phyloP scores from a whole-genome alignment of 2,329 filamentous ascomycete species.

The Trichophyton mentagrophytes region DNA sequence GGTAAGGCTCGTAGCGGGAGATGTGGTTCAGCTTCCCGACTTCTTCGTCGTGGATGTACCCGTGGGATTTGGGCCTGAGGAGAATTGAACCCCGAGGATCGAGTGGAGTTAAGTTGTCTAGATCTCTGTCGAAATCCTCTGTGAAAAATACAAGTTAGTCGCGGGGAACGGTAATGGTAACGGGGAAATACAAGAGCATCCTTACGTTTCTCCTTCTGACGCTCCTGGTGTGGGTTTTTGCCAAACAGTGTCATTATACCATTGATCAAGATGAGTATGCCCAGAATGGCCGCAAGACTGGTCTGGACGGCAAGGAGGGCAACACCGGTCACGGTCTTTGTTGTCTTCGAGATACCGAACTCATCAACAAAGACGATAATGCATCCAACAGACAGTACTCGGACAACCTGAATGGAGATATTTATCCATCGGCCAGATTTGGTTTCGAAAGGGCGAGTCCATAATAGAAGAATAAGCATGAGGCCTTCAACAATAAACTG shows the following conservation, averaged over 20 bases:
- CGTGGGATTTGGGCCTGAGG: conserved; percentile 43
- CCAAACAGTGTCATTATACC: conserved; percentile 70
- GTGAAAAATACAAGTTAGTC: conserved; percentile 11
- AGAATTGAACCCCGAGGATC: conserved; percentile 80
- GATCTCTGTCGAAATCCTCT: conserved; percentile 66
- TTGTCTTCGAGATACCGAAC: conserved; percentile 77
- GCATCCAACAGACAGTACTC: conserved; percentile 76
- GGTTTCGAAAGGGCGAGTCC: conserved; percentile 74
- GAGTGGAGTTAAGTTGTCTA: conserved; percentile 73
- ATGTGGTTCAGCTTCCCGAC: conserved; percentile 32
- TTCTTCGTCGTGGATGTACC: conserved; percentile 16
- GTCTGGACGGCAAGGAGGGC: conserved; percentile 87
- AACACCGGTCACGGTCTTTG: conserved; percentile 87
- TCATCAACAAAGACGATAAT: conserved; percentile 90
- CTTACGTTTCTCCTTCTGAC: conserved; percentile 81
- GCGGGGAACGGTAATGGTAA: not conserved
- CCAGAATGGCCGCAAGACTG: conserved; percentile 65
- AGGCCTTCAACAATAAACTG: conserved; percentile 70
- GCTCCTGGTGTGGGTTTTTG: conserved; percentile 80
- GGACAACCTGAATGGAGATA: conserved; percentile 77
- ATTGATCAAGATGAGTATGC: conserved; percentile 79
- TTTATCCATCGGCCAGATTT: conserved; percentile 87
- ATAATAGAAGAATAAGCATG: conserved; percentile 67
- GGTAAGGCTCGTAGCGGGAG: conserved; percentile 30
- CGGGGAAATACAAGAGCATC: conserved; percentile 12